Evolutionary conservation across 768 basidiomycete species (phyloP).

Genomic region (Suillus spraguei): DNA sequence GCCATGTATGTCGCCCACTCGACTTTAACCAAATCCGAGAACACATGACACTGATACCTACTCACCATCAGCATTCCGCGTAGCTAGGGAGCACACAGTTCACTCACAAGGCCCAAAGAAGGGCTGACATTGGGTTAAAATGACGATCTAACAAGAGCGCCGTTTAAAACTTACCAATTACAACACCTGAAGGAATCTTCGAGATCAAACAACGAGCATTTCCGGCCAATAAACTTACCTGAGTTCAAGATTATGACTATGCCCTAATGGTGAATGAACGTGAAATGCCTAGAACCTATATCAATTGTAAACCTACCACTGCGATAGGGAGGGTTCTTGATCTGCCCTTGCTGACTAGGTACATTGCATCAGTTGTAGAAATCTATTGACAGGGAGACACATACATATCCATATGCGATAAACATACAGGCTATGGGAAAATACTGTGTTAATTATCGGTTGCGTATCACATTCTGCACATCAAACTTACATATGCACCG

Average conservation of each 20-base stretch:
- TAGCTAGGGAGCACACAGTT: background rate
- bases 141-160: no score
- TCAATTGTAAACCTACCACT: background rate
- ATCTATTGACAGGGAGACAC: background rate
- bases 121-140: no score
- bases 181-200: no score
- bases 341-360: background rate
- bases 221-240: no score
- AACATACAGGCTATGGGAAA: background rate
- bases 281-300: background rate
- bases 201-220: no score
- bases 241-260: no score
- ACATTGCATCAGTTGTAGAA: background rate
- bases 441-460: background rate
- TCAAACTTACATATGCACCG: background rate
- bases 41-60: background rate
- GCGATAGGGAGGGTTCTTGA: background rate
- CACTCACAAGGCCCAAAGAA: no score
- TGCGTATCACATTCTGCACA: background rate
- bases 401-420: slow-evolving; percentile 10
- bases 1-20: background rate
- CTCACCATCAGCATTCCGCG: no score
- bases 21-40: background rate
- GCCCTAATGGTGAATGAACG: no score
- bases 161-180: no score